phyloP scores from a whole-genome alignment of 257 asterid species.

The Paulownia fortunei region DNA sequence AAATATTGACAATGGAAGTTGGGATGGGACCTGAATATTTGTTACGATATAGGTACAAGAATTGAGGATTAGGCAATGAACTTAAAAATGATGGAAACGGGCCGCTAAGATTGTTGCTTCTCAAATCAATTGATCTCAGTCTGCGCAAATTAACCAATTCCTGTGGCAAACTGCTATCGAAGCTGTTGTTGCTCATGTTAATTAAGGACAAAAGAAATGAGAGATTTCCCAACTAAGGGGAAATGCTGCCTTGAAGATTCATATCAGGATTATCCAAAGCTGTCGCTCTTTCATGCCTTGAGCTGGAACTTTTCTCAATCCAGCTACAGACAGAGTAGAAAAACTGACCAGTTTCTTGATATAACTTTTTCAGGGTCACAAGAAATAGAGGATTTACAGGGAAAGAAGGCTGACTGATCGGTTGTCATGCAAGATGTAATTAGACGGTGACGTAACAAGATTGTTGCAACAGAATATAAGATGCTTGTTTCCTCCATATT shows the following conservation, averaged over 20 bases:
- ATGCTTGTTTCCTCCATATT: constrained; percentile 2
- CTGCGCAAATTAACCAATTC: constrained; percentile 31
- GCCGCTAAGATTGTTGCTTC: constrained; percentile 33
- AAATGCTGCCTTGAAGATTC: constrained; percentile 36
- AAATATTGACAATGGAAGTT: constrained; percentile 13
- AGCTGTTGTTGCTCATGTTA: constrained; percentile 29
- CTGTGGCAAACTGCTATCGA: constrained; percentile 32
- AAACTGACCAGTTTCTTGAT: constrained; percentile 35
- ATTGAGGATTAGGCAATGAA: constrained; percentile 24
- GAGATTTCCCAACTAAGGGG: constrained; percentile 41
- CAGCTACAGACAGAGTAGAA: constrained; percentile 37
- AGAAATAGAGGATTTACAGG: constrained; percentile 32
- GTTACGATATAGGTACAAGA: constrained; percentile 12
- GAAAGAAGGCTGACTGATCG: constrained; percentile 34
- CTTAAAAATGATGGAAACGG: constrained; percentile 35
- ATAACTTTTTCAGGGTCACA: constrained; percentile 23
- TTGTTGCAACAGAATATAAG: not conserved
- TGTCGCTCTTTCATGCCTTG: constrained; percentile 34
- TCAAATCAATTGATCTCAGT: constrained; percentile 21
- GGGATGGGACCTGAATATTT: constrained; percentile 28
- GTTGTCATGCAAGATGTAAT: constrained; percentile 1
- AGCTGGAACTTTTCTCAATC: constrained; percentile 37
- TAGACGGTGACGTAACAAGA: not conserved
- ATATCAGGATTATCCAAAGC: constrained; percentile 25
- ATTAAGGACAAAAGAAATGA: constrained; percentile 43